phyloP scores from a whole-genome alignment of 2,329 filamentous ascomycete genomes.

The Cytospora paraplurivora region DNA sequence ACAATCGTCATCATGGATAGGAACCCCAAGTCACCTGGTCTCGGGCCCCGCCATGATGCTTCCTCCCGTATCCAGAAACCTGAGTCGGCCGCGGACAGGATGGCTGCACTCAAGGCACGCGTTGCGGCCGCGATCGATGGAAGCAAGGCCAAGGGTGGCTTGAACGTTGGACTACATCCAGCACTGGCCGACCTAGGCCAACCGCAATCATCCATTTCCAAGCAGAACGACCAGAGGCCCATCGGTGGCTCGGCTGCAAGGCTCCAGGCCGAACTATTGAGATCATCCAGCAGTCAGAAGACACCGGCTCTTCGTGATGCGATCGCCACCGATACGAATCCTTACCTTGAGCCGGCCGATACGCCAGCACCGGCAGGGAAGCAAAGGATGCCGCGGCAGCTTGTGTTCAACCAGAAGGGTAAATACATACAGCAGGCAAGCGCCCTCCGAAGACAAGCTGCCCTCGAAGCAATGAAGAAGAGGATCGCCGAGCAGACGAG shows the following conservation, averaged over 20 bases:
- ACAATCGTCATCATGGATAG: slow-evolving; percentile 50
- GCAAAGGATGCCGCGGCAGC: slow-evolving; percentile 69
- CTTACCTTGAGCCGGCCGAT: slow-evolving; percentile 81
- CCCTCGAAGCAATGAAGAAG: slow-evolving; percentile 92
- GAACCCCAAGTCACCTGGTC: slow-evolving; percentile 45
- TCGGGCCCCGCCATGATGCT: slow-evolving; percentile 59
- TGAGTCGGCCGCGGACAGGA: slow-evolving; percentile 62
- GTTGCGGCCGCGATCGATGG: slow-evolving; percentile 72
- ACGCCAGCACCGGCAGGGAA: slow-evolving; percentile 62
- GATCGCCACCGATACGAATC: slow-evolving; percentile 53
- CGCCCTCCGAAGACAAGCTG: slow-evolving; percentile 82
- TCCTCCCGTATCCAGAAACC: slow-evolving; percentile 57
- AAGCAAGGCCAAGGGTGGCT: slow-evolving; percentile 64
- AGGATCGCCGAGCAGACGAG: slow-evolving; percentile 84
- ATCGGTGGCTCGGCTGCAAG: slow-evolving; percentile 37
- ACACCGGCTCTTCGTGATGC: slow-evolving; percentile 10
- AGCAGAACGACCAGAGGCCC: slow-evolving; percentile 39
- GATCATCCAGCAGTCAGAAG: slow-evolving; percentile 21
- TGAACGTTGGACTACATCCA: slow-evolving; percentile 77
- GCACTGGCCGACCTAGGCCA: slow-evolving; percentile 63
- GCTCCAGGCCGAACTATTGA: slow-evolving; percentile 33
- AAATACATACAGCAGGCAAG: slow-evolving; percentile 97
- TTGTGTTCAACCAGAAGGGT: slow-evolving; percentile 92
- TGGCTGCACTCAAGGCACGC: slow-evolving; percentile 78
- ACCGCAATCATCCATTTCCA: slow-evolving; percentile 44